These are phyloP conservation scores for Lasiodiplodia theobromae DNA, from an alignment of 2,329 filamentous ascomycete genomes.

Conservation along the genomic window DNA sequence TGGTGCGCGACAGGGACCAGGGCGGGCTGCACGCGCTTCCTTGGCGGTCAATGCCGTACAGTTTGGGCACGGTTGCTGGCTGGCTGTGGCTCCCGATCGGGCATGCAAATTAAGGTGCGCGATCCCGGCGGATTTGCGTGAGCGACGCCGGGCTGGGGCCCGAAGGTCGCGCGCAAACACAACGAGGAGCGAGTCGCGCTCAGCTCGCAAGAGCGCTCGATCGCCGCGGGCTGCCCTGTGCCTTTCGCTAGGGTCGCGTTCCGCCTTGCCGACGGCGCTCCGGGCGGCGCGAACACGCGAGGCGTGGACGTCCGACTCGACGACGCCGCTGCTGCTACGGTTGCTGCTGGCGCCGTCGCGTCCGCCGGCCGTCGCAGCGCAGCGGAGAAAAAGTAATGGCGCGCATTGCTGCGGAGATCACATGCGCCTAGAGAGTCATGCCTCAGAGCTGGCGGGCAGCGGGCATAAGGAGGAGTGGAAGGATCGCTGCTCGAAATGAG, in stretches of 20 bases:
- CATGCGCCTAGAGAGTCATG: conserved; percentile 16
- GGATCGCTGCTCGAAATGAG: conserved; percentile 26
- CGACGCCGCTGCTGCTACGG: background rate
- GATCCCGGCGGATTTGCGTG: conserved; percentile 24
- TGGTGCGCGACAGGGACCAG: conserved; percentile 1
- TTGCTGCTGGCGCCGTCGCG: background rate
- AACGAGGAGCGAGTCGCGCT: conserved; percentile 2
- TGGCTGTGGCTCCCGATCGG: conserved; percentile 26
- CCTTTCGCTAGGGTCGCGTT: conserved; percentile 21
- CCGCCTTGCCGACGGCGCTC: conserved; percentile 24
- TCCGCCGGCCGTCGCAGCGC: conserved; percentile 1
- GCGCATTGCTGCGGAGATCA: conserved; percentile 25
- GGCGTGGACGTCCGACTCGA: background rate
- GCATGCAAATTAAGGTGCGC: conserved; percentile 28
- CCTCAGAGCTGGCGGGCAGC: conserved; percentile 2
- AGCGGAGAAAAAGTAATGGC: conserved; percentile 23
- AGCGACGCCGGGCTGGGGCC: background rate
- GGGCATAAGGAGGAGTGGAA: conserved; percentile 14
- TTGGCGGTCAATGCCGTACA: conserved; percentile 26
- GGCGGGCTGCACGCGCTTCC: conserved; percentile 3
- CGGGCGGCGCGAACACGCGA: conserved; percentile 4
- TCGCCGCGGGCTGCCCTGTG: conserved; percentile 9
- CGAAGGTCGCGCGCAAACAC: background rate
- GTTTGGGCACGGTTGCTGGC: conserved; percentile 10
- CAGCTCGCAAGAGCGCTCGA: background rate